Conservation (phyloP, 345 rosid species). For the Lepidium sativum region DNA sequence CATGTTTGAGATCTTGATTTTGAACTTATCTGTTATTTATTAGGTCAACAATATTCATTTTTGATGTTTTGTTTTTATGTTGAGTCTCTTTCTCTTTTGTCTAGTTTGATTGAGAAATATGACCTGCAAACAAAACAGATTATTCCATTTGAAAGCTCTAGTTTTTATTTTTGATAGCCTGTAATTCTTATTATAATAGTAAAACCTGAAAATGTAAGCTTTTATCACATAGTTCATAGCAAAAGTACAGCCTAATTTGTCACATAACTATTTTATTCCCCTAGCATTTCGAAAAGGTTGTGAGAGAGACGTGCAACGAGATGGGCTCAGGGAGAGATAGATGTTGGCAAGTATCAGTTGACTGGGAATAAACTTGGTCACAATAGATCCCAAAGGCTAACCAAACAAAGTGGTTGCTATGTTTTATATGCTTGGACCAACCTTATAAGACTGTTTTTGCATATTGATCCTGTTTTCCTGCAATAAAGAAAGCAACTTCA, state of each 20-base stretch:
- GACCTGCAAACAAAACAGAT: neutral
- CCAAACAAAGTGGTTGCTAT: neutral
- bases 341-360: constrained; percentile 1
- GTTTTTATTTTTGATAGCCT: neutral
- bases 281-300: neutral
- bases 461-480: neutral
- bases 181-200: no score
- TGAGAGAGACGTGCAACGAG: neutral
- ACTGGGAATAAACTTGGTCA: neutral
- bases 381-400: neutral
- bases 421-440: neutral
- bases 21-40: neutral
- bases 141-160: neutral
- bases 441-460: neutral
- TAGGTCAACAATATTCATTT: neutral
- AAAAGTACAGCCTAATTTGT: neutral
- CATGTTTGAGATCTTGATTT: neutral
- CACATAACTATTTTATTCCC: neutral
- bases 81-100: neutral
- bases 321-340: neutral
- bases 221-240: neutral
- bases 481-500: constrained; percentile 5
- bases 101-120: no score
- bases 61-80: neutral
- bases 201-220: neutral